These are phyloP conservation scores for Amanita rimosa DNA, from an alignment of 768 basidiomycete species.

Conservation along the genomic window DNA sequence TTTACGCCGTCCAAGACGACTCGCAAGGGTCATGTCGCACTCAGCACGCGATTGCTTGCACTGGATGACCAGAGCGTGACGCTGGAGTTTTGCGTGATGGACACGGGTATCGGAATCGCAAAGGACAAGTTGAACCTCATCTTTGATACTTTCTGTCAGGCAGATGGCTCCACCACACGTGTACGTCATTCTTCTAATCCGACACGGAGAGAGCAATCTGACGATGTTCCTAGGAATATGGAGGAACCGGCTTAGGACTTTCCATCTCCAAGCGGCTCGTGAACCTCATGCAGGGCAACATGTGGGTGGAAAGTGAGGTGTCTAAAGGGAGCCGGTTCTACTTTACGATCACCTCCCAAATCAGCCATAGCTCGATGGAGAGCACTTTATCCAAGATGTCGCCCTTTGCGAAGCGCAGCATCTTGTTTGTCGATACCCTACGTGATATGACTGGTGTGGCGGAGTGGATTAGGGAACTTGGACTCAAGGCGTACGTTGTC, in stretches of 20 bases:
- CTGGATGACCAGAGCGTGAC: conserved; percentile 78
- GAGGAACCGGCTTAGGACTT: conserved; percentile 91
- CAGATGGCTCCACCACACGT: conserved; percentile 94
- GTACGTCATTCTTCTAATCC: conserved; percentile 31
- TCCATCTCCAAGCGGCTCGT: conserved; percentile 98
- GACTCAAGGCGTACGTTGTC: conserved; percentile 66
- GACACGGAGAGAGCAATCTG: conserved; percentile 1
- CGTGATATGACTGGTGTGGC: conserved; percentile 67
- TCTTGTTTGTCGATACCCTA: conserved; percentile 87
- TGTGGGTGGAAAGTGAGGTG: conserved; percentile 98
- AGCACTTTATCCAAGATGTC: conserved; percentile 67
- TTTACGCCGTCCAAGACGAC: conserved; percentile 79
- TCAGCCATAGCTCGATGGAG: conserved; percentile 66
- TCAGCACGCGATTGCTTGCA: conserved; percentile 73
- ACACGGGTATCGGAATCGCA: conserved; percentile 98
- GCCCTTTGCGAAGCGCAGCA: conserved; percentile 78
- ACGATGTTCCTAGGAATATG: conserved; percentile 61
- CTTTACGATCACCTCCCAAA: conserved; percentile 89
- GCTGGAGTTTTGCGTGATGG: conserved; percentile 93
- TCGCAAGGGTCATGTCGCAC: conserved; percentile 80
- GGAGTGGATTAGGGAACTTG: conserved; percentile 66
- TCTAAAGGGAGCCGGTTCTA: conserved; percentile 90
- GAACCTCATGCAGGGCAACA: conserved; percentile 93
- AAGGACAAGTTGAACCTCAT: conserved; percentile 97
- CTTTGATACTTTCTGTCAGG: conserved; percentile 98